Conservation (phyloP, 768 basidiomycete genomes). For the Leccinum subtestaceum region DNA sequence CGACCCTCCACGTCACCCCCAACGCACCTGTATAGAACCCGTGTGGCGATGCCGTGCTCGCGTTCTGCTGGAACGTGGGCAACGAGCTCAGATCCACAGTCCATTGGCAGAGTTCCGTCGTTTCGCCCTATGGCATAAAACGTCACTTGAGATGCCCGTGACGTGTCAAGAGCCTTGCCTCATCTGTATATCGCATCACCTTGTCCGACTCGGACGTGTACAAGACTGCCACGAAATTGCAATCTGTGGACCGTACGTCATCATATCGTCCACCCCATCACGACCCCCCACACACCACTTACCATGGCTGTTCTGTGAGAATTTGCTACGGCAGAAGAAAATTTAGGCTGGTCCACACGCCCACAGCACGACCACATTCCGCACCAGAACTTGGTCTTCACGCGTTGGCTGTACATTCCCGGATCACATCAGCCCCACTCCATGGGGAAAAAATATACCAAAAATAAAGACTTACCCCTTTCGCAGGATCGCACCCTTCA, state of each 20-base stretch:
- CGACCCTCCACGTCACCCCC: not conserved
- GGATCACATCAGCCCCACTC: conserved; percentile 13
- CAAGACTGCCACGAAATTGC: conserved; percentile 76
- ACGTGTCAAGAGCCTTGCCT: conserved; percentile 39
- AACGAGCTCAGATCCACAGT: conserved; percentile 78
- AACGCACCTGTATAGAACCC: conserved; percentile 76
- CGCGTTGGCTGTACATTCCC: conserved; percentile 55
- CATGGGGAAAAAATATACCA: conserved; percentile 11
- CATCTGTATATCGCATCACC: conserved; percentile 81
- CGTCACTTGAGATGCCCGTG: conserved; percentile 21
- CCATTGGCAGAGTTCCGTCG: conserved; percentile 78
- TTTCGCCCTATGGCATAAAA: conserved; percentile 51
- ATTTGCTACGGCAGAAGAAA: conserved; percentile 51
- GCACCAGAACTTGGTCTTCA: conserved; percentile 82
- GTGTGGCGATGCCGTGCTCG: conserved; percentile 47
- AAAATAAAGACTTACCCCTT: conserved; percentile 63
- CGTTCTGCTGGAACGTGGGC: conserved; percentile 75
- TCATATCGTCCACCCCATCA: not conserved
- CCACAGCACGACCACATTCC: conserved; percentile 20
- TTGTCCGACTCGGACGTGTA: conserved; percentile 75
- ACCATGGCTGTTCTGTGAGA: conserved; percentile 58
- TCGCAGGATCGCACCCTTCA: conserved; percentile 81
- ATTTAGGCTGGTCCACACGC: conserved; percentile 9
- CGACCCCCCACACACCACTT: conserved; percentile 4
- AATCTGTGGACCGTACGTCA: conserved; percentile 47